phyloP scores from a whole-genome alignment of 805 yeast genomes.

The Myxozyma nipponensis region DNA sequence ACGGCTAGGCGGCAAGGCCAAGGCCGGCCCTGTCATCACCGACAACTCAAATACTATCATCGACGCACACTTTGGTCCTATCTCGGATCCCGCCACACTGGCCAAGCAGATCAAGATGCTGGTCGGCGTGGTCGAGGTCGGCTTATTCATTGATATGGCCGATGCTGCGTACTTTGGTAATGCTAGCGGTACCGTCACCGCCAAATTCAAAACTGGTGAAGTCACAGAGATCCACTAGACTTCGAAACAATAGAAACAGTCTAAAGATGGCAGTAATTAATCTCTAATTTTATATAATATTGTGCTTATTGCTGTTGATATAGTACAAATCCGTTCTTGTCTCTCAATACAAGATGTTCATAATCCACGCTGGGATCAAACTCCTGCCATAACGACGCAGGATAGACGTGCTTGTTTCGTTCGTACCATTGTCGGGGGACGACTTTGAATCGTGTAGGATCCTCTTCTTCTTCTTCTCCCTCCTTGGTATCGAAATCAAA shows the following conservation, averaged over 20 bases:
- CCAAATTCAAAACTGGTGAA: slow-evolving; percentile 23
- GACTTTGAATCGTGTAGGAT: slow-evolving; percentile 26
- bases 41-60: slow-evolving; percentile 91
- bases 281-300: neutral
- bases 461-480: slow-evolving; percentile 12
- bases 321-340: slow-evolving; percentile 28
- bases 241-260: neutral
- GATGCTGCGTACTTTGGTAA: slow-evolving; percentile 86
- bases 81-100: slow-evolving; percentile 46
- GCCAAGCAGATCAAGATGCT: slow-evolving; percentile 65
- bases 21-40: slow-evolving; percentile 96
- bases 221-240: slow-evolving; percentile 10
- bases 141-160: slow-evolving; percentile 73
- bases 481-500: slow-evolving; percentile 31
- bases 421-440: slow-evolving; percentile 34
- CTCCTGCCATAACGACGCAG: slow-evolving; percentile 33
- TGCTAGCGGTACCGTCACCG: slow-evolving; percentile 57
- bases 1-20: slow-evolving; percentile 84
- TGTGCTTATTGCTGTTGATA: slow-evolving; percentile 15
- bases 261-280: neutral
- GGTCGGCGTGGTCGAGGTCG: slow-evolving; percentile 96
- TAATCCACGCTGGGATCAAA: slow-evolving; percentile 34
- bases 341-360: slow-evolving; percentile 28
- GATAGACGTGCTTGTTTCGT: slow-evolving; percentile 34
- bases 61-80: slow-evolving; percentile 87